Base-by-base conservation (phyloP, 2,329 filamentous ascomycete species). In the Sporothrix humicola region DNA sequence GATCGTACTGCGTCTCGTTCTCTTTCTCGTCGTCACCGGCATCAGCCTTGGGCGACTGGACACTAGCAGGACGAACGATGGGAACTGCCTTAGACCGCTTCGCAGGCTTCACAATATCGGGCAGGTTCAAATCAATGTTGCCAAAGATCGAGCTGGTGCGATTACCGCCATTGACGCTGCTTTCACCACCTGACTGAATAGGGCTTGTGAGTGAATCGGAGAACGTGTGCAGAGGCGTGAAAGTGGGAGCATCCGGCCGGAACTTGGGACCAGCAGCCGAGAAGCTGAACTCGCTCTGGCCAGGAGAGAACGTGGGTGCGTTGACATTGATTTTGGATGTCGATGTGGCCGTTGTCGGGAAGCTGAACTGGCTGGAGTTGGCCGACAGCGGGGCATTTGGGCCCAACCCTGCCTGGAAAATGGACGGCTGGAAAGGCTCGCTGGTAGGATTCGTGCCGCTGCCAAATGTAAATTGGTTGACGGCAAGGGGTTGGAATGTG, bases 11-110 rank as follows among this genome's bases (percentile, higher is more conserved):
- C 0, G 75, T 73, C n/a, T 76, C 78, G 42, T 80, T 80, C 10
- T 80, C 76, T 46, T 78, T 77, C 13, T 63, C 58, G 2, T 75
- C 74, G 5, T 26, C 15, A 6, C 26, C 26, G 9, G 23, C 17
- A 23, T 1, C 26, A 2, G 52, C 20, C 26, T 79, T 76, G 2
- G 76, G 73, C 0, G 81, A 79, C 17, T 81, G 79, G 1, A 80
- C 81, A 77, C 85, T 90, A 73, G 89, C 85, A 0, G 93, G 92
- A 54, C 86, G 87, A 10, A 95, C 83, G 75, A 97, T 97, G 0
- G 94, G 92, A 72, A 97, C 88, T 10, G 94, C 94, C 82, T 96
- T 98, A 4, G 91, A 93, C 77, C 89, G 90, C 82, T 92, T 94
- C 0, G 83, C 81, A 7, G 91, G 87, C 78, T 92, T 92, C 42